These are phyloP conservation scores for Candida krabiensis DNA, from an alignment of 805 yeast species.

Conservation along the genomic window DNA sequence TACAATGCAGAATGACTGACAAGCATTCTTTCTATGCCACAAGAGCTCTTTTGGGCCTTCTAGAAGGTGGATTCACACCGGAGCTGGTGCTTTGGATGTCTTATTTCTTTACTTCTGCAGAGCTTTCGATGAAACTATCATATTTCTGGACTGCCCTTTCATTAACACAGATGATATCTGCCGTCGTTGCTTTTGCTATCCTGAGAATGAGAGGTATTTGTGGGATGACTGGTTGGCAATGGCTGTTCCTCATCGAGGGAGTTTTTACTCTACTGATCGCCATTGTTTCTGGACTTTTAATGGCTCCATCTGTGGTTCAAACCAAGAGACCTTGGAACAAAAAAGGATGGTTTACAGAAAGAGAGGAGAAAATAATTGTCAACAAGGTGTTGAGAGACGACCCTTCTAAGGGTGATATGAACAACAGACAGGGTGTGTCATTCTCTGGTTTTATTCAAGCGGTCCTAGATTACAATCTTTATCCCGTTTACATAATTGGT, in stretches of 20 bases:
- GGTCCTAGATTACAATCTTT: constrained; percentile 45
- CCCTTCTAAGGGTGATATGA: constrained; percentile 62
- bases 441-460: constrained; percentile 37
- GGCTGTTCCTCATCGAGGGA: constrained; percentile 33
- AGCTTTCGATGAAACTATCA: constrained; percentile 14
- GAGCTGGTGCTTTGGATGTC: constrained; percentile 18
- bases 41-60: constrained; percentile 40
- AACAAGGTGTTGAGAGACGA: constrained; percentile 57
- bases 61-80: constrained; percentile 43
- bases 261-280: constrained; percentile 36
- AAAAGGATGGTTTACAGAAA: constrained; percentile 39
- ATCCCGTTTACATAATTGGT: constrained; percentile 50
- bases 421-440: constrained; percentile 50
- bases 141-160: constrained; percentile 36
- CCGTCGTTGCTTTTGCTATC: constrained; percentile 19
- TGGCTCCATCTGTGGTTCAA: constrained; percentile 32
- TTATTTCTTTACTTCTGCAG: constrained; percentile 15
- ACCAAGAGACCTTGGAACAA: constrained; percentile 33
- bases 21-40: constrained; percentile 41
- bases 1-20: constrained; percentile 41
- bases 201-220: constrained; percentile 14
- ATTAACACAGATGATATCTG: constrained; percentile 21
- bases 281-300: constrained; percentile 11
- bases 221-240: constrained; percentile 35
- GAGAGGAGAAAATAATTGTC: constrained; percentile 53